Evolutionary conservation across 2,329 filamentous ascomycete species (phyloP).

Genomic region (Penicillium polonicum): DNA sequence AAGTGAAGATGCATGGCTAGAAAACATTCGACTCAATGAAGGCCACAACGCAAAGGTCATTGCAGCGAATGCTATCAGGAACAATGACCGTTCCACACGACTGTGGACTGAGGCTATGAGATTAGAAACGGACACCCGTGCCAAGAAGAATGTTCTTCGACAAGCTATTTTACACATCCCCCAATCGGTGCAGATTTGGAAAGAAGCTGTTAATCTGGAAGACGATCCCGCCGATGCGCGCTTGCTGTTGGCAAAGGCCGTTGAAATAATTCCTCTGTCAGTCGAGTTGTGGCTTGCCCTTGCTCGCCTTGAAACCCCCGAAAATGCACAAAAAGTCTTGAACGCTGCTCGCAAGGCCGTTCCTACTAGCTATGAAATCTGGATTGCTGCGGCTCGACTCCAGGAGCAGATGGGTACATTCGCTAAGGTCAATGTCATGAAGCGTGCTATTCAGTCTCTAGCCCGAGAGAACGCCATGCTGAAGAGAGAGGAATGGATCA

Average conservation of each 20-base stretch:
- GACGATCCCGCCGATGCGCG: conserved; percentile 85
- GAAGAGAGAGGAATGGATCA: conserved; percentile 95
- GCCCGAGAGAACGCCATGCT: conserved; percentile 93
- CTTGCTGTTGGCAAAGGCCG: conserved; percentile 87
- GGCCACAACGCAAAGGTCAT: conserved; percentile 93
- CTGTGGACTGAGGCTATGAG: conserved; percentile 97
- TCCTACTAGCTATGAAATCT: conserved; percentile 90
- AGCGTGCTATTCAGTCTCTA: conserved; percentile 82
- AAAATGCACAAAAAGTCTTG: conserved; percentile 90
- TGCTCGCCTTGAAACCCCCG: conserved; percentile 81
- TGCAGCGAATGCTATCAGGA: conserved; percentile 86
- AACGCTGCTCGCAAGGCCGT: conserved; percentile 94
- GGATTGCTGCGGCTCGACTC: conserved; percentile 88
- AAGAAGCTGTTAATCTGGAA: conserved; percentile 92
- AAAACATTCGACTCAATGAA: conserved; percentile 91
- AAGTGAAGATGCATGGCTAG: conserved; percentile 92
- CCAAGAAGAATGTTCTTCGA: conserved; percentile 88
- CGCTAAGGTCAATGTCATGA: conserved; percentile 86
- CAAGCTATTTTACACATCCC: conserved; percentile 90
- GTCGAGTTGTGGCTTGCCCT: conserved; percentile 94
- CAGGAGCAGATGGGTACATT: conserved; percentile 86
- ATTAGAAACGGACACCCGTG: conserved; percentile 74
- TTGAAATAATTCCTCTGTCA: conserved; percentile 88
- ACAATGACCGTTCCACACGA: conserved; percentile 82
- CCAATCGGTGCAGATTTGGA: conserved; percentile 96